Percentiles rank a stretch among this genome's conserved stretches.
These are phyloP conservation scores for Maudiozyma saulgeensis DNA, from an alignment of 805 yeast species.

Conservation along the genomic window DNA sequence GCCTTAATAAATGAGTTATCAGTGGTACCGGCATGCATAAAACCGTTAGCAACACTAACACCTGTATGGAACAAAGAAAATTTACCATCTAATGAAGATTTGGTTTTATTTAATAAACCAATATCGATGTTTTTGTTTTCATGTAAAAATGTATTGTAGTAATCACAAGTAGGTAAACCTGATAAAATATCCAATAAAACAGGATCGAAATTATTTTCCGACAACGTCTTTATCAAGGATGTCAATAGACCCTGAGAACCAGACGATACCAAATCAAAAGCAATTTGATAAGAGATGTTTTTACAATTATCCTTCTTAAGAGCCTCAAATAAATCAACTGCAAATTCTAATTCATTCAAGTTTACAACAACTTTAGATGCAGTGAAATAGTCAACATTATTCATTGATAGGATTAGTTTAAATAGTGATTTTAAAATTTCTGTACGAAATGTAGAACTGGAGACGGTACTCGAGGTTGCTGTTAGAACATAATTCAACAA, in stretches of 20 bases:
- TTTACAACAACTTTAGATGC: constrained; percentile 81
- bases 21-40: constrained; percentile 92
- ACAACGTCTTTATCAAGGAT: constrained; percentile 38
- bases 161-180: constrained; percentile 92
- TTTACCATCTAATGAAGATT: constrained; percentile 77
- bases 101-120: constrained; percentile 70
- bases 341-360: constrained; percentile 66
- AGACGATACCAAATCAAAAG: constrained; percentile 85
- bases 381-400: constrained; percentile 70
- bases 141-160: constrained; percentile 76
- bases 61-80: constrained; percentile 93
- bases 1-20: constrained; percentile 86
- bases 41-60: constrained; percentile 87
- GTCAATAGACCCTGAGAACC: constrained; percentile 85
- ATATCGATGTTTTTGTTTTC: constrained; percentile 83
- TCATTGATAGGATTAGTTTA: constrained; percentile 45
- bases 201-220: constrained; percentile 23
- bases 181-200: constrained; percentile 63
- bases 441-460: constrained; percentile 56
- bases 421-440: constrained; percentile 56
- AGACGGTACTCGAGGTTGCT: constrained; percentile 58
- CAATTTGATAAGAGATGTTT: constrained; percentile 79
- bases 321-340: constrained; percentile 56
- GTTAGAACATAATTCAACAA: constrained; percentile 68
- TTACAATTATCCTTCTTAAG: constrained; percentile 36